phyloP scores from a whole-genome alignment of 306 rosid species.

The Rosa rugosa region DNA sequence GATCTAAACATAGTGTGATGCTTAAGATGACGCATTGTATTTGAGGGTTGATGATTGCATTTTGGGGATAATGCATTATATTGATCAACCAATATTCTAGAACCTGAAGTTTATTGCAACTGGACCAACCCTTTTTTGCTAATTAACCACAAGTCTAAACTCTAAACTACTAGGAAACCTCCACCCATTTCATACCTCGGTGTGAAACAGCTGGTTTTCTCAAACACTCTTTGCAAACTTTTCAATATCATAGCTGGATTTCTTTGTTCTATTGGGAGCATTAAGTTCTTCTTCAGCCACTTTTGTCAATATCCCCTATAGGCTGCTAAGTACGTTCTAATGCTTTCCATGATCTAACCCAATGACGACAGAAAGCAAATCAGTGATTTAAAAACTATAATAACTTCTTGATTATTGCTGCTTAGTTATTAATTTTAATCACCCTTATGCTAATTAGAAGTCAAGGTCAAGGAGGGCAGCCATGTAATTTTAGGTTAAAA shows the following conservation, averaged over 20 bases:
- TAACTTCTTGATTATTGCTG: background rate
- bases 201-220: slow-evolving; percentile 12
- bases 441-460: slow-evolving; percentile 12
- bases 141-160: slow-evolving; percentile 2
- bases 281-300: background rate
- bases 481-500: slow-evolving; percentile 34
- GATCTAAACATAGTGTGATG: background rate
- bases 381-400: background rate
- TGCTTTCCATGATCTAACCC: background rate
- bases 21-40: slow-evolving; percentile 10
- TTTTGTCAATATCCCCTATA: background rate
- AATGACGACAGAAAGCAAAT: slow-evolving; percentile 3
- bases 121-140: slow-evolving; percentile 16
- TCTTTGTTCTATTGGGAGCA: background rate
- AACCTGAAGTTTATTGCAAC: slow-evolving; percentile 23
- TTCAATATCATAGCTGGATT: slow-evolving; percentile 25
- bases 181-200: background rate
- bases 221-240: background rate
- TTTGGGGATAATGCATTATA: background rate
- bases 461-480: slow-evolving; percentile 55
- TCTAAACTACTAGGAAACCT: background rate
- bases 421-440: background rate
- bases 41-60: background rate
- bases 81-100: slow-evolving; percentile 35
- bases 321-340: background rate